Evolutionary conservation across 2,329 filamentous ascomycete species (phyloP).

Genomic region (Alternaria arbusti): DNA sequence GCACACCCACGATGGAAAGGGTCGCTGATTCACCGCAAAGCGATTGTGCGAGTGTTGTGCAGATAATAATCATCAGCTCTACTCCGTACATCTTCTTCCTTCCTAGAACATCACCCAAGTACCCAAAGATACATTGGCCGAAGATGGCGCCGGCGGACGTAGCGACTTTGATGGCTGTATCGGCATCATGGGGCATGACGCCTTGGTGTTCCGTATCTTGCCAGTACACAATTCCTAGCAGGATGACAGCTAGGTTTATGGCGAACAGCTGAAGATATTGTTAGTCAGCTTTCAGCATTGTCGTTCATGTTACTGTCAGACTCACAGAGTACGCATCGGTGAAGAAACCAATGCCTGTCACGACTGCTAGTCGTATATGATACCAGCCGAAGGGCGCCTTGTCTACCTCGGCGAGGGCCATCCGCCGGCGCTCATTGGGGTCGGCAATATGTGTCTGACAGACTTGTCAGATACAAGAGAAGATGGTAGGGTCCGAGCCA

Average conservation of each 20-base stretch:
- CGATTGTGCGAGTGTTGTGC: slow-evolving; percentile 48
- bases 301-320: neutral
- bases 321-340: slow-evolving; percentile 72
- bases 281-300: slow-evolving; percentile 6
- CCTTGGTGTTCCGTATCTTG: slow-evolving; percentile 53
- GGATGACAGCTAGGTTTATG: slow-evolving; percentile 58
- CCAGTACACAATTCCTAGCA: slow-evolving; percentile 83
- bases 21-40: slow-evolving; percentile 45
- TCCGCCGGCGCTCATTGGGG: slow-evolving; percentile 45
- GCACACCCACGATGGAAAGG: slow-evolving; percentile 46
- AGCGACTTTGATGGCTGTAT: slow-evolving; percentile 84
- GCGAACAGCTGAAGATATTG: slow-evolving; percentile 60
- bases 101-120: slow-evolving; percentile 76
- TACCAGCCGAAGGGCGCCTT: slow-evolving; percentile 60
- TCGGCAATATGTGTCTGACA: slow-evolving; percentile 39
- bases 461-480: slow-evolving; percentile 13
- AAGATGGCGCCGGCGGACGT: slow-evolving; percentile 84
- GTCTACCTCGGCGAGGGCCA: slow-evolving; percentile 46
- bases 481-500: neutral
- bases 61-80: slow-evolving; percentile 50
- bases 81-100: slow-evolving; percentile 83
- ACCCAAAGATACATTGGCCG: slow-evolving; percentile 75
- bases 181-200: slow-evolving; percentile 68
- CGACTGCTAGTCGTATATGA: slow-evolving; percentile 76
- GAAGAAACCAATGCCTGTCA: slow-evolving; percentile 87